Percentiles rank a stretch among this genome's conserved stretches.
phyloP scores from a whole-genome alignment of 352 stramenopile genomes.

The Pythium grandisporangium region DNA sequence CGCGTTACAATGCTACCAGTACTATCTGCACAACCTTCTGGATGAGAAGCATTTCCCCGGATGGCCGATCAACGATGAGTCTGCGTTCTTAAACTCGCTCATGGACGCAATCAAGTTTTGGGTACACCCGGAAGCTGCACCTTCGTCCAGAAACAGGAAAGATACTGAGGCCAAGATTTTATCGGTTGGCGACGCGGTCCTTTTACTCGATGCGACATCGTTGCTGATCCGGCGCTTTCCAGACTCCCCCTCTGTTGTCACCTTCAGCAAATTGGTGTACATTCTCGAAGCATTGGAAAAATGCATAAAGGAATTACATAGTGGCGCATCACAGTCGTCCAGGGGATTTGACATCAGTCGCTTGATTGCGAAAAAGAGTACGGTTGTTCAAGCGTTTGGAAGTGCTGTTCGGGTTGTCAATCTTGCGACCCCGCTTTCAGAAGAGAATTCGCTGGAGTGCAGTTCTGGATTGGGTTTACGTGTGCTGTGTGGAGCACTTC shows the following conservation, averaged over 20 bases:
- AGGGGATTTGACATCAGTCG: constrained; percentile 37
- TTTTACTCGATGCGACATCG: constrained; percentile 61
- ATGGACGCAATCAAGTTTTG: constrained; percentile 72
- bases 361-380: constrained; percentile 43
- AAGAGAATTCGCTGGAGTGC: constrained; percentile 67
- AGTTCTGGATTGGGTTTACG: constrained; percentile 64
- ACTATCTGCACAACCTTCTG: constrained; percentile 82
- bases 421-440: constrained; percentile 55
- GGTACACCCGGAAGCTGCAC: constrained; percentile 51
- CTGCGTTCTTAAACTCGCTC: constrained; percentile 59
- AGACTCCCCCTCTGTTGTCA: constrained; percentile 47
- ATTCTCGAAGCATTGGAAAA: constrained; percentile 72
- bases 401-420: constrained; percentile 76
- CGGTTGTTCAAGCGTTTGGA: constrained; percentile 56
- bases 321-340: constrained; percentile 26
- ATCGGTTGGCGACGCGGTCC: constrained; percentile 56
- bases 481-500: constrained; percentile 62
- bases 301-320: constrained; percentile 67
- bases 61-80: constrained; percentile 83
- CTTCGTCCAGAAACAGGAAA: constrained; percentile 28
- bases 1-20: constrained; percentile 81
- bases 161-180: constrained; percentile 47
- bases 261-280: constrained; percentile 53
- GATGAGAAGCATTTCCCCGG: constrained; percentile 81
- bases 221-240: constrained; percentile 69